phyloP scores from a whole-genome alignment of 2,329 filamentous ascomycete species.

The Seiridium cupressi region DNA sequence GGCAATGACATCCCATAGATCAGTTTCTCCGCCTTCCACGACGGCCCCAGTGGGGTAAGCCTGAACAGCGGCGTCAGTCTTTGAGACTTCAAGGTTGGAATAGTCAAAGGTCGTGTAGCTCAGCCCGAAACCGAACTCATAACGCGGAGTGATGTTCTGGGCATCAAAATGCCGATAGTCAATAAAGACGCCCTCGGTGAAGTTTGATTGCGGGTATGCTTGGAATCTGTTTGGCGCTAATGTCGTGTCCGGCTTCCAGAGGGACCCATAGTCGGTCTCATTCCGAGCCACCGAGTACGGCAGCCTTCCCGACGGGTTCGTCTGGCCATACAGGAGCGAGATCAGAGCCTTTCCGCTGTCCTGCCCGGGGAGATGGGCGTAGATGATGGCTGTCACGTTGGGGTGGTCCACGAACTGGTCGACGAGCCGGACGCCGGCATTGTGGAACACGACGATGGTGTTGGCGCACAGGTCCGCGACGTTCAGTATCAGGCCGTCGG shows the following conservation, averaged over 20 bases:
- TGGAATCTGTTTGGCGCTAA: slow-evolving; percentile 48
- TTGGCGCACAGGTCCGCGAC: slow-evolving; percentile 45
- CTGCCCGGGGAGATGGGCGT: slow-evolving; percentile 49
- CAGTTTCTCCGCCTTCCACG: slow-evolving; percentile 49
- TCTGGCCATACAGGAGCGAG: slow-evolving; percentile 39
- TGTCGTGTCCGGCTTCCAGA: slow-evolving; percentile 28
- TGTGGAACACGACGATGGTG: slow-evolving; percentile 50
- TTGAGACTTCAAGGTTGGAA: slow-evolving; percentile 46
- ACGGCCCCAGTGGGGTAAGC: slow-evolving; percentile 15
- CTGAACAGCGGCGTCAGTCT: slow-evolving; percentile 6
- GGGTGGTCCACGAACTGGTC: slow-evolving; percentile 46
- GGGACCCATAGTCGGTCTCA: slow-evolving; percentile 38
- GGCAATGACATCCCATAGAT: slow-evolving; percentile 51
- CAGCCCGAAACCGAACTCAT: slow-evolving; percentile 38
- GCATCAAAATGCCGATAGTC: slow-evolving; percentile 33
- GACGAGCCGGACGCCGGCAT: slow-evolving; percentile 45
- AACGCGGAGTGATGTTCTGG: slow-evolving; percentile 24
- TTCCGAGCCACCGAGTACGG: slow-evolving; percentile 44
- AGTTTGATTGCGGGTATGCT: slow-evolving; percentile 26
- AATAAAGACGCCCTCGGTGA: slow-evolving; percentile 28
- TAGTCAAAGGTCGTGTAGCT: slow-evolving; percentile 49
- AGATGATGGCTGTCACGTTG: slow-evolving; percentile 49
- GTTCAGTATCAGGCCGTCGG: slow-evolving; percentile 41
- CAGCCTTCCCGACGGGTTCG: slow-evolving; percentile 38
- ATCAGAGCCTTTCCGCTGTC: slow-evolving; percentile 42